Evolutionary conservation across 2,329 filamentous ascomycete genomes (phyloP).

Genomic region (Xylaria sp.): DNA sequence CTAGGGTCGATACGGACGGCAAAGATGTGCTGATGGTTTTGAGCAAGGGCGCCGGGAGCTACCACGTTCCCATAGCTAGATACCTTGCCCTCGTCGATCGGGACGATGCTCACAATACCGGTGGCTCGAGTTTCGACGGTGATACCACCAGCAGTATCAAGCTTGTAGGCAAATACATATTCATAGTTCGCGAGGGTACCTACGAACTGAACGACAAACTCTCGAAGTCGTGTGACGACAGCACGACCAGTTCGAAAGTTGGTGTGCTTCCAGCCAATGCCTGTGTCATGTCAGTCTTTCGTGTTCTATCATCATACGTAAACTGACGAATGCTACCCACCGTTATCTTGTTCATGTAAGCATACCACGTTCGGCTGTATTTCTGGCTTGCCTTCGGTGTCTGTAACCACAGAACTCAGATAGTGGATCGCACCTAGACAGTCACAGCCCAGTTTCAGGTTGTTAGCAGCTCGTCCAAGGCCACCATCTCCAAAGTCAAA

Average conservation of each 20-base stretch:
- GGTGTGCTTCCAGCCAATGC: constrained; percentile 74
- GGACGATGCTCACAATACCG: constrained; percentile 71
- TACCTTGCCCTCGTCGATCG: constrained; percentile 58
- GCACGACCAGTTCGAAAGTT: constrained; percentile 69
- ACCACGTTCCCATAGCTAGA: constrained; percentile 68
- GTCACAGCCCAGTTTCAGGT: constrained; percentile 70
- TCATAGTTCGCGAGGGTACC: constrained; percentile 75
- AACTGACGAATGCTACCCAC: constrained; percentile 12
- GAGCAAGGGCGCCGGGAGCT: constrained; percentile 64
- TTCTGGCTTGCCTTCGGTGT: constrained; percentile 59
- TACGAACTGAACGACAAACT: constrained; percentile 71
- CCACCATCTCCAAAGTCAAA: constrained; percentile 74
- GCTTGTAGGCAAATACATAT: constrained; percentile 69
- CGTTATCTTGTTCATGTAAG: constrained; percentile 72
- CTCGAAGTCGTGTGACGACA: constrained; percentile 64
- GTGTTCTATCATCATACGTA: not conserved
- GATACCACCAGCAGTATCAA: constrained; percentile 68
- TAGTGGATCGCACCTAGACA: constrained; percentile 71
- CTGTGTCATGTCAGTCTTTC: constrained; percentile 18
- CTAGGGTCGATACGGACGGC: constrained; percentile 67
- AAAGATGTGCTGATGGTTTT: constrained; percentile 73
- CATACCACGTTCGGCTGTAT: constrained; percentile 67
- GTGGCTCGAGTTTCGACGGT: constrained; percentile 68
- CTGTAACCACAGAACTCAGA: constrained; percentile 56
- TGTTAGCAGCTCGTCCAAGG: constrained; percentile 68